Evolutionary conservation across 2,329 filamentous ascomycete species (phyloP), one percentile per base, ranked within the genome.

Genomic region (Byssoonygena ceratinophila): DNA sequence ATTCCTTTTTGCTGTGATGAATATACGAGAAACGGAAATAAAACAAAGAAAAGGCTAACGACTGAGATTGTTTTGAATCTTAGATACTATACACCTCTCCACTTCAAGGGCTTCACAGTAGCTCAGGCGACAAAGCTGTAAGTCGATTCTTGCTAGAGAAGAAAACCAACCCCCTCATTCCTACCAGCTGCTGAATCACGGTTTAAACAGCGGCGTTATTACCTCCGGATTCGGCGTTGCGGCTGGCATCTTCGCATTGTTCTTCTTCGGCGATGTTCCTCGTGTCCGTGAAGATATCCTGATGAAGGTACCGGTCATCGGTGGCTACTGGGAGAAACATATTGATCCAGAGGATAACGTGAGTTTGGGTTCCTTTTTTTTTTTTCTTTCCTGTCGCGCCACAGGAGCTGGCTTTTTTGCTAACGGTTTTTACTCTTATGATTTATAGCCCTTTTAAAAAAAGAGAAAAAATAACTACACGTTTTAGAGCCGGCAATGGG

Each of bases 231-330:
- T 82, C 67, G 80, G 78, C 58, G 76, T 74, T 57, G 72, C 74
- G 44, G 73, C 76, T 39, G 80, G 77, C 57, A 70, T 79, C 64
- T 78, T 79, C 67, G 78, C 76, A 34, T 64, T 83, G 60, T 82
- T 79, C 72, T 80, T 83, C 74, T 78, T 83, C 69, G 76, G 78
- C 60, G 80, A 81, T 60, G 74, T 83, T 23, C 80, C 80, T 55
- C 76, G 74, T 62, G 78, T 84, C 43, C 73, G 78, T 63, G 73
- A 76, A 60, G 80, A 83, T 64, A 79, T 83, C 59, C 72, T 81
- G 65, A 72, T 76, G 68, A 77, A 80, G 69, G 61, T 82, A 23
- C 80, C 80, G 5, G 65, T 81, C 59, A 68, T 83, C 47, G 76
- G 77, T 57, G 64, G 67, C 52, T 80, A 78, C 68, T 82, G 76